Base-by-base conservation (phyloP, 306 rosid species). In the Vigna unguiculata region DNA sequence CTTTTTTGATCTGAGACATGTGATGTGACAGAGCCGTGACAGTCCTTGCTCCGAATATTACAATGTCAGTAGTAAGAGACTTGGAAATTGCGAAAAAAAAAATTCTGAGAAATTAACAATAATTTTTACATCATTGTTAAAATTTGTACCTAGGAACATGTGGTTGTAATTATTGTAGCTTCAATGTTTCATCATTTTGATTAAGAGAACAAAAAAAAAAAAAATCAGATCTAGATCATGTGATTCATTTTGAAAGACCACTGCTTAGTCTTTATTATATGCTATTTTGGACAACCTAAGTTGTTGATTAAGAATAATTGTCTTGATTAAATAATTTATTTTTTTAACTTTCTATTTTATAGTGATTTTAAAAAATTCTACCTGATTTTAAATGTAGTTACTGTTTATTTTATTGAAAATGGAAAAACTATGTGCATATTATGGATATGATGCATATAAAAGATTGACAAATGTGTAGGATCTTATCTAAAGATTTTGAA, bases 11-110 rank as follows among this genome's bases (percentile, higher is more conserved):
- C 82, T 25, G 80, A 48, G 84, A 71, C 88, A 85, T 79, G 88
- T 82, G 88, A 78, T 72, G 85, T 65, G 85, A 82, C 82, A 80
- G 81, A 80, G 77, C 81, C 81, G 82, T 70, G 80, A 82, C 84
- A 75, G 74, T 75, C 54, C 78, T 71, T 57, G 84, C 88, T 82
- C 82, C 84, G 80, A 82, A 82, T 67, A 73, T 82, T 71, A 74
- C 88, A 85, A 74, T 75, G 88, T 82, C 88, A 78, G 83, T 74
- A 60, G 62, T 12, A 22, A 69, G 78, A 46, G 69, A 57, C 41
- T 82, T 63, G 82, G 82, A 76, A 82, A 62, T 64, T 60, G 78
- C 20, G 51, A 49, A 64, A 16, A 14, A n/a, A 8, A 7, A 17
- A 36, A 14, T 34, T 34, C 0, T 12, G 14, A 12, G 6, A 49